Conservation (phyloP, 129 eudicot species). For the Scalesia atractyloides region DNA sequence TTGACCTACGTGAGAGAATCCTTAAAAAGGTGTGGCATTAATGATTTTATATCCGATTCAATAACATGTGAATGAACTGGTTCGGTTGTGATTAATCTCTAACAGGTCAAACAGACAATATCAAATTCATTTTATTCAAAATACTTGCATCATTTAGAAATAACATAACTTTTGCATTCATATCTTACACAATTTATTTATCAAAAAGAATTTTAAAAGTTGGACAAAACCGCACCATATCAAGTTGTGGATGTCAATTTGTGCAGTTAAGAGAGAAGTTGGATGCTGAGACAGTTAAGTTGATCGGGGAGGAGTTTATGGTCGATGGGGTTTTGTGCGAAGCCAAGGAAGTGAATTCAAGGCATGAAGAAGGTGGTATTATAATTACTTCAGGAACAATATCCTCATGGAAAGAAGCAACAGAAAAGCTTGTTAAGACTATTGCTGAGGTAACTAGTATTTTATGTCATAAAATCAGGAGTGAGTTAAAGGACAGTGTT, state of each 20-base stretch:
- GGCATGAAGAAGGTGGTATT: conserved; percentile 37
- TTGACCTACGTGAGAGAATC: conserved; percentile 52
- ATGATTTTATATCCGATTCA: not conserved
- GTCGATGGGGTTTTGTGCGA: conserved; percentile 60
- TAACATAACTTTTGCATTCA: not conserved
- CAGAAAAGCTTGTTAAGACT: conserved; percentile 50
- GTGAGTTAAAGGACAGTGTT: not conserved
- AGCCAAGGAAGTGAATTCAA: conserved; percentile 56
- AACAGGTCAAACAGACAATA: not conserved
- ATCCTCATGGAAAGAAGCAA: conserved; percentile 52
- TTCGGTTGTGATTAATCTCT: not conserved
- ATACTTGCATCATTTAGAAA: not conserved
- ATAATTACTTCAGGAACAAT: conserved; percentile 48
- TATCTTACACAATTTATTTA: not conserved
- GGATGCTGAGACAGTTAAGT: conserved; percentile 53
- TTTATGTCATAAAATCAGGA: not conserved
- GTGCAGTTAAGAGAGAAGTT: conserved; percentile 65
- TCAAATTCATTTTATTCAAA: not conserved
- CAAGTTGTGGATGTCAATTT: conserved; percentile 15
- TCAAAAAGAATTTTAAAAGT: not conserved
- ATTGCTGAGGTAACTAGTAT: conserved; percentile 49
- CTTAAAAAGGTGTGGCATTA: conserved; percentile 50
- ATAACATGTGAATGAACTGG: not conserved
- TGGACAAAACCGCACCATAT: not conserved
- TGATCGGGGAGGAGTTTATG: conserved; percentile 61